Evolutionary conservation across 1,284 basidiomycete genomes (phyloP).

Genomic region (Cryptococcus sp.): DNA sequence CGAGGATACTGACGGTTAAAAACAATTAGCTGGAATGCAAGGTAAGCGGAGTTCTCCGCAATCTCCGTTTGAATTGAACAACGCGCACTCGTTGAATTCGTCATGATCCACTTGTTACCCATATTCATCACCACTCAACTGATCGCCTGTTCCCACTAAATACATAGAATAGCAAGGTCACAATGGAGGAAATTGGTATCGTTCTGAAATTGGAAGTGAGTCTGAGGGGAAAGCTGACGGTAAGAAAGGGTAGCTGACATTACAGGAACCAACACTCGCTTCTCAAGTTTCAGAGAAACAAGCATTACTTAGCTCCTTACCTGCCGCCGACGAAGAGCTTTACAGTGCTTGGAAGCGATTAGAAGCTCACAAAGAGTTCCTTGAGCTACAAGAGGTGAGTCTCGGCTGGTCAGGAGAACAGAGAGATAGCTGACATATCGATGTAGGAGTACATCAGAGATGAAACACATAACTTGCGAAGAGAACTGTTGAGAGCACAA

Average conservation of each 20-base stretch:
- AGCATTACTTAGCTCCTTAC: constrained; percentile 73
- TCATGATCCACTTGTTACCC: background rate
- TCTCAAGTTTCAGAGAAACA: constrained; percentile 83
- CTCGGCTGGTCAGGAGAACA: background rate
- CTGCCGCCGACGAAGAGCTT: constrained; percentile 74
- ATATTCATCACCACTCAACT: too few species aligned
- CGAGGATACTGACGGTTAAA: too few species aligned
- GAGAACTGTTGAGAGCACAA: constrained; percentile 95
- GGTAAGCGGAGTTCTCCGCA: background rate
- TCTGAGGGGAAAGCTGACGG: constrained; percentile 7
- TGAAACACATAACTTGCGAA: constrained; percentile 95
- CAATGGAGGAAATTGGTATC: constrained; percentile 59
- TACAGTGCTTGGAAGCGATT: constrained; percentile 96
- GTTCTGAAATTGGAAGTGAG: constrained; percentile 77
- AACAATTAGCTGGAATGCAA: background rate
- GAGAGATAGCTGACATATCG: constrained; percentile 4
- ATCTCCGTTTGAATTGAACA: background rate
- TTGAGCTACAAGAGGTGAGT: constrained; percentile 80
- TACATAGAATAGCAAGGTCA: background rate
- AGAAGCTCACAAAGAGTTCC: constrained; percentile 84
- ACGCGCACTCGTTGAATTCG: background rate
- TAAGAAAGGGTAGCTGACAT: background rate
- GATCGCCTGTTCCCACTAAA: too few species aligned
- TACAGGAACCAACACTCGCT: constrained; percentile 83
- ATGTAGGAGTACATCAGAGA: constrained; percentile 86